A percentile compares a stretch with the other conserved stretches of the same genome.
Evolutionary conservation across 169 alveolate genomes (phyloP).

Genomic region (Cryptosporidium ubiquitum): DNA sequence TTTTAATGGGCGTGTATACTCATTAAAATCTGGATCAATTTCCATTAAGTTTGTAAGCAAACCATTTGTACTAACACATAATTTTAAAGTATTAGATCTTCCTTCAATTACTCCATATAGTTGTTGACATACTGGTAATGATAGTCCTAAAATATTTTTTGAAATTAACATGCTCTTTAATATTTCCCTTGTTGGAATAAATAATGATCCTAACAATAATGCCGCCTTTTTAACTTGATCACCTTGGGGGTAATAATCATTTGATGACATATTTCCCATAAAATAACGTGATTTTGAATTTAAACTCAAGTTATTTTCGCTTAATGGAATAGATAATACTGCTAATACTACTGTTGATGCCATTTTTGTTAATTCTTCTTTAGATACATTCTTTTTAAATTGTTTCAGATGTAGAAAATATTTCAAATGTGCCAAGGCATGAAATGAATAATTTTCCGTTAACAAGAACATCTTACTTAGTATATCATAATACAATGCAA

Average conservation of each 20-base stretch:
- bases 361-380: conserved; percentile 81
- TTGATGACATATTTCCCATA: neutral
- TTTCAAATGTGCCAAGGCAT: conserved; percentile 90
- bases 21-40: conserved; percentile 71
- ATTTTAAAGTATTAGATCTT: conserved; percentile 77
- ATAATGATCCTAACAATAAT: conserved; percentile 83
- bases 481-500: conserved; percentile 90
- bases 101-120: conserved; percentile 84
- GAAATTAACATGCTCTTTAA: conserved; percentile 82
- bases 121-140: conserved; percentile 82
- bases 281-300: conserved; percentile 30
- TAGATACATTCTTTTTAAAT: conserved; percentile 85
- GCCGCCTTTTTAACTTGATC: conserved; percentile 88
- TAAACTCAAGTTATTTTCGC: conserved; percentile 14
- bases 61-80: conserved; percentile 72
- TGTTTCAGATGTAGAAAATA: conserved; percentile 85
- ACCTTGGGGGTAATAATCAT: conserved; percentile 18
- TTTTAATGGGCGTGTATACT: conserved; percentile 83
- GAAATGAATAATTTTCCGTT: conserved; percentile 92
- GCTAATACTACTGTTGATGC: conserved; percentile 89
- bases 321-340: conserved; percentile 83
- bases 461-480: conserved; percentile 91
- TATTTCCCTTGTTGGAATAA: conserved; percentile 88
- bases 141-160: conserved; percentile 81
- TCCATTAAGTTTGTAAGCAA: conserved; percentile 67